A percentile compares a stretch with the other conserved stretches of the same genome.
These are phyloP conservation scores for Acorus calamus DNA, from an alignment of 106 monocot species.

Conservation along the genomic window DNA sequence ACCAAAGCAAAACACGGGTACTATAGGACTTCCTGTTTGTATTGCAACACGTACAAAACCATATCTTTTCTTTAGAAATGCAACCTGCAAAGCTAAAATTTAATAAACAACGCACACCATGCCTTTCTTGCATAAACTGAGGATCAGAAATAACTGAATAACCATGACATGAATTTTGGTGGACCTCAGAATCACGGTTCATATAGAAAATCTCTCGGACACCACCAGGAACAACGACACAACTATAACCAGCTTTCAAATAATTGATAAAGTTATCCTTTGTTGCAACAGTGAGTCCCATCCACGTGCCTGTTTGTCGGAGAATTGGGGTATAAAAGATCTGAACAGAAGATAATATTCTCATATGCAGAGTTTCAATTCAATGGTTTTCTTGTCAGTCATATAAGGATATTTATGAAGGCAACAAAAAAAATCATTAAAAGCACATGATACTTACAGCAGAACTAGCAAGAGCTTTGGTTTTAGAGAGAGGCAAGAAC, in stretches of 20 bases:
- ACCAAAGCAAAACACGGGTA: too few species aligned
- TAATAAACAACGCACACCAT: too few species aligned
- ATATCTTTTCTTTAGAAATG: too few species aligned
- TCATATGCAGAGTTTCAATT: too few species aligned
- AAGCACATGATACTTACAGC: constrained; percentile 3
- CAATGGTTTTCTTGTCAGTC: too few species aligned
- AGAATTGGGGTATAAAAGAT: constrained; percentile 31
- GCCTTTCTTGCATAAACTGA: too few species aligned
- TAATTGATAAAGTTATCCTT: constrained; percentile 22
- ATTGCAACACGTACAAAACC: too few species aligned
- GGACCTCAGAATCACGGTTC: constrained; percentile 31
- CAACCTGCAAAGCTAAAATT: too few species aligned
- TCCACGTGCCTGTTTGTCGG: constrained; percentile 37
- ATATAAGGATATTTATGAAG: too few species aligned
- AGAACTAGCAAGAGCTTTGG: constrained; percentile 19
- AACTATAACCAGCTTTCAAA: constrained; percentile 32
- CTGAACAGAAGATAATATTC: constrained; percentile 1
- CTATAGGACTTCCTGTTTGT: too few species aligned
- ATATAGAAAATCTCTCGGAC: constrained; percentile 36
- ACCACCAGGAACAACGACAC: constrained; percentile 32
- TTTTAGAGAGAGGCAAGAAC: constrained; percentile 15
- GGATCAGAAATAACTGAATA: too few species aligned
- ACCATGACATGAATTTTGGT: background rate
- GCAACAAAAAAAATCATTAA: too few species aligned
- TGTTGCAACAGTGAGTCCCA: constrained; percentile 27